phyloP scores from a whole-genome alignment of 208 protist species.

The Leishmania amazonensis region DNA sequence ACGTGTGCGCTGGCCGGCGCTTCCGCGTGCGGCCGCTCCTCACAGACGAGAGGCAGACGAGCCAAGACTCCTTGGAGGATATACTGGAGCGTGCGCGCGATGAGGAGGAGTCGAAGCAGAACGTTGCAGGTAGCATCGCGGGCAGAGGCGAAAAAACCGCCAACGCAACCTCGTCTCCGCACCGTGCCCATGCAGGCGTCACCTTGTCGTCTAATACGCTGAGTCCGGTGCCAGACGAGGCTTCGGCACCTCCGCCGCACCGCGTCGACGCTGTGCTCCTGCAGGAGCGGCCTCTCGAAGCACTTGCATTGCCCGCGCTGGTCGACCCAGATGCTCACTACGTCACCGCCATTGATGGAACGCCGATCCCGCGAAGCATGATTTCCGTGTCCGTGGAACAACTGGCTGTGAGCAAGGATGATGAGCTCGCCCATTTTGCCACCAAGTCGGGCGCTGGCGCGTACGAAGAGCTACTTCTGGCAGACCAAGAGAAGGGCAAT shows the following conservation, averaged over 20 bases:
- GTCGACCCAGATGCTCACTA: slow-evolving; percentile 48
- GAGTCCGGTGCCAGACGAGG: neutral
- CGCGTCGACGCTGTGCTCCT: neutral
- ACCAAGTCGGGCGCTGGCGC: slow-evolving; percentile 58
- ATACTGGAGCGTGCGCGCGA: neutral
- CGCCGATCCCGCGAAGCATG: slow-evolving; percentile 78
- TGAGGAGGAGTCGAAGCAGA: neutral
- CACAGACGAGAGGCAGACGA: neutral
- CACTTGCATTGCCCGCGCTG: slow-evolving; percentile 31
- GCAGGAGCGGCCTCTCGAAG: slow-evolving; percentile 1
- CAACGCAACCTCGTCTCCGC: neutral
- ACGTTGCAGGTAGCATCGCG: neutral
- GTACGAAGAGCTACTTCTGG: slow-evolving; percentile 69
- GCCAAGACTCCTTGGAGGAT: neutral
- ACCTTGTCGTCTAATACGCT: neutral
- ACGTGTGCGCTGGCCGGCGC: neutral
- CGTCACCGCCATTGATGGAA: slow-evolving; percentile 78
- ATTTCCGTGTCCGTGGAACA: slow-evolving; percentile 60
- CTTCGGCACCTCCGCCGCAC: neutral
- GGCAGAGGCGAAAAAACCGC: neutral
- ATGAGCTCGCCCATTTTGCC: slow-evolving; percentile 73
- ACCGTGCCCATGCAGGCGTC: neutral
- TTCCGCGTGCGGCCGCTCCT: slow-evolving; percentile 4
- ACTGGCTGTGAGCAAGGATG: slow-evolving; percentile 60
- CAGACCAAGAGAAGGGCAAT: slow-evolving; percentile 26